Evolutionary conservation across 305 asterid genomes (phyloP).

Genomic region (Ilex paraguariensis): DNA sequence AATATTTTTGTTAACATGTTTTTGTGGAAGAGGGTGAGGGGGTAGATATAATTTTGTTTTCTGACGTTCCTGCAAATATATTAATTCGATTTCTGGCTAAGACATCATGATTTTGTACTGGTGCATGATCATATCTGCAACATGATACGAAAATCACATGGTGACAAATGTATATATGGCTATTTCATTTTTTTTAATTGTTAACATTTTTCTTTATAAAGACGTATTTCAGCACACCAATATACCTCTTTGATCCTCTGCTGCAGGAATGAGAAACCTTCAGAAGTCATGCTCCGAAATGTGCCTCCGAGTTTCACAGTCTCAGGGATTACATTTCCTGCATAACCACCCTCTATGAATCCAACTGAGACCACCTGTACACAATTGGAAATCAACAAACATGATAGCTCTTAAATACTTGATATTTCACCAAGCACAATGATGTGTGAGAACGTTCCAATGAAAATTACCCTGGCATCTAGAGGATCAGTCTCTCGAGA

Average conservation of each 20-base stretch:
- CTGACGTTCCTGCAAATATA: too few relatives aligned
- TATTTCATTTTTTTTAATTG: too few relatives aligned
- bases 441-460: neutral
- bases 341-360: slow-evolving; percentile 58
- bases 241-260: slow-evolving; percentile 72
- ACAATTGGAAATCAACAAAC: slow-evolving; percentile 1
- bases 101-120: too few relatives aligned
- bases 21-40: too few relatives aligned
- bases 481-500: slow-evolving; percentile 88
- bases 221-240: neutral
- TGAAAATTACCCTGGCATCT: slow-evolving; percentile 49
- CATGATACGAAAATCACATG: too few relatives aligned
- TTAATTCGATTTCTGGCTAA: too few relatives aligned
- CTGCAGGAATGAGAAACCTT: slow-evolving; percentile 43
- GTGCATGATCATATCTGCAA: too few relatives aligned
- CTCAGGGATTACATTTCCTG: slow-evolving; percentile 61
- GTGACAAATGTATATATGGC: too few relatives aligned
- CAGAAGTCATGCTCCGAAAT: slow-evolving; percentile 52
- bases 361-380: slow-evolving; percentile 65
- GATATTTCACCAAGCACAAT: neutral
- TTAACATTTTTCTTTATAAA: too few relatives aligned
- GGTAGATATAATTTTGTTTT: too few relatives aligned
- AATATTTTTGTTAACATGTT: too few relatives aligned
- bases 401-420: too few relatives aligned
- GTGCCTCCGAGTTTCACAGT: slow-evolving; percentile 73